Base-by-base conservation (phyloP, 208 protist species). In the Trypanosoma melophagium region DNA sequence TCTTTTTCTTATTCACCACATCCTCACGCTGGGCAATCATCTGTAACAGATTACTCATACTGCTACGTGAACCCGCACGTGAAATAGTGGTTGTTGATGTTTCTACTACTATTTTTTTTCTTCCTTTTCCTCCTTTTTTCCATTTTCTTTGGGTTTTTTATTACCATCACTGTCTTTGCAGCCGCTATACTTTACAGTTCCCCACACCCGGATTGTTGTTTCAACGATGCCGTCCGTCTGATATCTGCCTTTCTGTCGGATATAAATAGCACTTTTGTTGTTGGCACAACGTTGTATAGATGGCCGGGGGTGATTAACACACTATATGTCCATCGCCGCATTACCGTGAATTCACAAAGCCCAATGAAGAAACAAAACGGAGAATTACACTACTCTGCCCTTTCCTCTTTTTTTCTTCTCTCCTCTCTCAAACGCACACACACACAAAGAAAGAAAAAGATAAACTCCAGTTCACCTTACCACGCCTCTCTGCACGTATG, bases 281-380 rank as follows among this genome's bases (percentile, higher is more conserved):
- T 24, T 25, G 12, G 51, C 7, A 1, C 12, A 25, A 25, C n/a
- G 12, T 1, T 55, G 19, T 35, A 3, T n/a, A 55, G 19, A 55
- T 13, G 1, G 12, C 12, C 8, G 40, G 12, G 31, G 24, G n/a
- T 12, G 24, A 44, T 21, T 55, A 55, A 25, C 12, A 55, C 2
- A 55, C 51, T 9, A 55, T 13, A 55, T 17, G 51, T 17, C 3
- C 40, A 24, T 89, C 80, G 17, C 70, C 66, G 74, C 76, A 89
- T 22, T 35, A 1, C 28, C 28, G 28, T 35, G 1, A 35, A 35
- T 35, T 5, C 28, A 35, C 28, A 35, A 35, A 35, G 5, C 3
- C 28, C 28, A 1, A 35, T 7, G 5, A 7, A 5, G 1, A 35
- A 35, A 35, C 28, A 35, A 5, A 35, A 5, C 5, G 1, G 5